These are phyloP conservation scores for Starmerella geochares DNA, from an alignment of 805 yeast species.

Conservation along the genomic window DNA sequence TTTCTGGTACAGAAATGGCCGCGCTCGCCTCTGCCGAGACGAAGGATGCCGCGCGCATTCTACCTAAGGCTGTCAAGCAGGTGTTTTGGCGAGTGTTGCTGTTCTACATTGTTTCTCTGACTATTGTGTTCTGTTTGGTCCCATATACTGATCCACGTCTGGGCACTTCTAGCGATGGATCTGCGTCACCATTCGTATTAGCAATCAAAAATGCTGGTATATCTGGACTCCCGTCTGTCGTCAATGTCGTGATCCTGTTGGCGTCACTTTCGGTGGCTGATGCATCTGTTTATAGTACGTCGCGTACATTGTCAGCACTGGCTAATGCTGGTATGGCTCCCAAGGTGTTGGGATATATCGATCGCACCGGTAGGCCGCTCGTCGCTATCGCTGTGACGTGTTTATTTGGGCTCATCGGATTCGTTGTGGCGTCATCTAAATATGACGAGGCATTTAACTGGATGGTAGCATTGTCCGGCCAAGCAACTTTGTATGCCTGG, in stretches of 20 bases:
- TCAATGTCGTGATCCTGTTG: constrained; percentile 58
- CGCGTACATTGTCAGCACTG: constrained; percentile 58
- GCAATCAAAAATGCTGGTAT: constrained; percentile 57
- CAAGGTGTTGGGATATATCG: constrained; percentile 48
- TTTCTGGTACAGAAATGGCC: constrained; percentile 63
- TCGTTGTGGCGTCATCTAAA: constrained; percentile 46
- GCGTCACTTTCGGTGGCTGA: constrained; percentile 62
- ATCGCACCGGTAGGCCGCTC: constrained; percentile 61
- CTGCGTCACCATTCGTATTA: constrained; percentile 62
- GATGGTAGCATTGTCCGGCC: constrained; percentile 64
- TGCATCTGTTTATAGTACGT: constrained; percentile 55
- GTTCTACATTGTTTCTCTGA: constrained; percentile 55
- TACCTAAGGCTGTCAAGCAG: constrained; percentile 69
- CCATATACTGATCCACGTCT: constrained; percentile 48
- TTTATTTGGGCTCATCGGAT: constrained; percentile 42
- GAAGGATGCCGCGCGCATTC: constrained; percentile 51
- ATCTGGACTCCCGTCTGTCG: constrained; percentile 51
- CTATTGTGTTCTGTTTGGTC: constrained; percentile 55
- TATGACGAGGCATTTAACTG: constrained; percentile 50
- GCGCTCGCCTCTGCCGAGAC: constrained; percentile 73
- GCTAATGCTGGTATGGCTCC: constrained; percentile 64
- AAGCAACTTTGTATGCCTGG: constrained; percentile 71
- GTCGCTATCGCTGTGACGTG: constrained; percentile 42
- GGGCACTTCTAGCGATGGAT: constrained; percentile 44
- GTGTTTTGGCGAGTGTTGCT: constrained; percentile 71